Evolutionary conservation across 768 basidiomycete species (phyloP).

Genomic region (Hypholoma sublateritium): DNA sequence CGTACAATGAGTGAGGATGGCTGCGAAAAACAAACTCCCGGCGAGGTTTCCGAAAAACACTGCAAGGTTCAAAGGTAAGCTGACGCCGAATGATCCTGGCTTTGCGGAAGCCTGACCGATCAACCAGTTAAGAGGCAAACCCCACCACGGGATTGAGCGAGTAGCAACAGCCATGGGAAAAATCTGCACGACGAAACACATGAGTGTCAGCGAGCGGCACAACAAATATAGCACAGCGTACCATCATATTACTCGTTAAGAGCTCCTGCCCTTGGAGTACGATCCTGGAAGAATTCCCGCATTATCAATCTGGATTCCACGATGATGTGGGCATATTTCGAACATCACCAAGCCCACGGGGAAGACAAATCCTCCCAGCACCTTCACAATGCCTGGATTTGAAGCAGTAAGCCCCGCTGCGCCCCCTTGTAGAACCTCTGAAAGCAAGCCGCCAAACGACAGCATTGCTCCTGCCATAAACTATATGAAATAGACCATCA

Average conservation of each 20-base stretch:
- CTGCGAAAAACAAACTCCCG: conserved; percentile 71
- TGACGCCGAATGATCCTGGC: not conserved
- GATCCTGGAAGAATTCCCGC: conserved; percentile 48
- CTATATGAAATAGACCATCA: conserved; percentile 28
- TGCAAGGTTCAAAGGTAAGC: conserved; percentile 23
- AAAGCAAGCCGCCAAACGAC: conserved; percentile 71
- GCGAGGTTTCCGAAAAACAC: conserved; percentile 69
- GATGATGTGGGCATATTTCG: conserved; percentile 9
- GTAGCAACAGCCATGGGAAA: conserved; percentile 70
- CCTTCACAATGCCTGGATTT: conserved; percentile 69
- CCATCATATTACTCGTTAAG: conserved; percentile 78
- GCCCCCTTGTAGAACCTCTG: conserved; percentile 61
- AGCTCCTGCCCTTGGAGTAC: conserved; percentile 70
- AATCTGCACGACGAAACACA: conserved; percentile 34
- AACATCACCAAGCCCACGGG: conserved; percentile 79
- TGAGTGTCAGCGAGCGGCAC: not conserved
- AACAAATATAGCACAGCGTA: conserved; percentile 20
- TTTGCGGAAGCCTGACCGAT: conserved; percentile 43
- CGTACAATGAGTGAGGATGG: conserved; percentile 65
- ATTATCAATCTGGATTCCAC: not conserved
- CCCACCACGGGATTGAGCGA: conserved; percentile 68
- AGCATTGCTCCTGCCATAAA: conserved; percentile 70
- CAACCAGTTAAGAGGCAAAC: conserved; percentile 64
- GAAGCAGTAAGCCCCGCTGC: conserved; percentile 44
- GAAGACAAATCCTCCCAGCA: conserved; percentile 68